phyloP scores from a whole-genome alignment of 306 rosid genomes.

The Carpinus viminea region DNA sequence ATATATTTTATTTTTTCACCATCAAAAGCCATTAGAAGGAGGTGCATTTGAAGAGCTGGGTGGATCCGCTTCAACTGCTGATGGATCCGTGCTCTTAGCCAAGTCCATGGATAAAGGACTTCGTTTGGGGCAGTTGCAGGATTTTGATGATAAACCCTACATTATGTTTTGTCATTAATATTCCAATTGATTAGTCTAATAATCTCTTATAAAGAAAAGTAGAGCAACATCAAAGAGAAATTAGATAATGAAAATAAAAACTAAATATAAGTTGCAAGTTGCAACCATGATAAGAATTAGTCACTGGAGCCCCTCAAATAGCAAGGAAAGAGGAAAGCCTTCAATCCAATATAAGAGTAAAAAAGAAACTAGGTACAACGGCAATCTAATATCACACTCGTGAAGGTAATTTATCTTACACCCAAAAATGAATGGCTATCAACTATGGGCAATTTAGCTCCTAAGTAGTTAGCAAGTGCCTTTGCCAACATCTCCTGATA shows the following conservation, averaged over 20 bases:
- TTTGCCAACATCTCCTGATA: slow-evolving; percentile 95
- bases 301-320: slow-evolving; percentile 20
- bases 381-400: slow-evolving; percentile 30
- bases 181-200: slow-evolving; percentile 20
- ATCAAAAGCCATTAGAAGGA: slow-evolving; percentile 37
- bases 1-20: no score
- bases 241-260: background rate
- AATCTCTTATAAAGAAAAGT: slow-evolving; percentile 9
- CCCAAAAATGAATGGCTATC: slow-evolving; percentile 96
- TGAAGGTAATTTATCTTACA: slow-evolving; percentile 69
- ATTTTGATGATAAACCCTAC: slow-evolving; percentile 85
- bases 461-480: slow-evolving; percentile 91
- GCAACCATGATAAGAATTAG: slow-evolving; percentile 6
- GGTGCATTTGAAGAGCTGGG: slow-evolving; percentile 73
- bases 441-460: slow-evolving; percentile 93
- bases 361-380: slow-evolving; percentile 11
- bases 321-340: slow-evolving; percentile 21
- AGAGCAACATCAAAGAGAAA: background rate
- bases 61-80: slow-evolving; percentile 60
- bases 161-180: slow-evolving; percentile 20
- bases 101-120: slow-evolving; percentile 49
- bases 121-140: slow-evolving; percentile 56
- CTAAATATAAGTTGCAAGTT: slow-evolving; percentile 4
- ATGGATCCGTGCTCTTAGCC: slow-evolving; percentile 48
- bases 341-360: slow-evolving; percentile 33